Evolutionary conservation across 768 basidiomycete species (phyloP).

Genomic region (Nidularia pulvinata): DNA sequence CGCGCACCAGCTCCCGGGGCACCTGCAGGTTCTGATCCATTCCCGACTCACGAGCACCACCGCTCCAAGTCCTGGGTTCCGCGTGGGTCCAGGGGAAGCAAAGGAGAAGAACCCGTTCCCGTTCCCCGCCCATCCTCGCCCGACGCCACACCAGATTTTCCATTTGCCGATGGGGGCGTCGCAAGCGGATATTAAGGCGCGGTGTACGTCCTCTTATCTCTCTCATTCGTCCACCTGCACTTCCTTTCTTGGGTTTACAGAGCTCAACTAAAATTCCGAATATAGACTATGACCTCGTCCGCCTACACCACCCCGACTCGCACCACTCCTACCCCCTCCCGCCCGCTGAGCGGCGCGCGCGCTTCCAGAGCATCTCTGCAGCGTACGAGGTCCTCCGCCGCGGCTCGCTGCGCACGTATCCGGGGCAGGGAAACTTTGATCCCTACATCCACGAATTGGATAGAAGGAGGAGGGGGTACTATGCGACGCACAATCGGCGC

Average conservation of each 20-base stretch:
- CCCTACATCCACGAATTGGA: slow-evolving; percentile 52
- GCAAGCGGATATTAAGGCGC: slow-evolving; percentile 60
- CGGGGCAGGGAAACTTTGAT: slow-evolving; percentile 17
- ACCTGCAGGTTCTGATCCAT: background rate
- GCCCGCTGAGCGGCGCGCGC: slow-evolving; percentile 45
- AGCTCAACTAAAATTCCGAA: background rate
- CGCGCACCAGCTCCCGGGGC: background rate
- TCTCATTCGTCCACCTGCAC: background rate
- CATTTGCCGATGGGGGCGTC: slow-evolving; percentile 57
- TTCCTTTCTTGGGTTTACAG: no score
- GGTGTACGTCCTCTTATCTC: slow-evolving; percentile 46
- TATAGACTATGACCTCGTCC: slow-evolving; percentile 75
- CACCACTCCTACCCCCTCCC: slow-evolving; percentile 36
- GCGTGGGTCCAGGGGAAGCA: no score
- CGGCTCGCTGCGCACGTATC: slow-evolving; percentile 3
- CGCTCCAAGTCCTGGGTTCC: no score
- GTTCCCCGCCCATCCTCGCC: slow-evolving; percentile 51
- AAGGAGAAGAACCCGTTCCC: slow-evolving; percentile 23
- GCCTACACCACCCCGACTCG: slow-evolving; percentile 72
- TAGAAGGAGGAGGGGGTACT: slow-evolving; percentile 40
- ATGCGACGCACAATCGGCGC: slow-evolving; percentile 33
- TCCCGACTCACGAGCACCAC: background rate
- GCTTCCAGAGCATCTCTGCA: slow-evolving; percentile 63
- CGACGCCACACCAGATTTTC: slow-evolving; percentile 74
- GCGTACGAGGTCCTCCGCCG: slow-evolving; percentile 56